phyloP scores from a whole-genome alignment of 2,329 filamentous ascomycete genomes.

The Fusarium sp. region DNA sequence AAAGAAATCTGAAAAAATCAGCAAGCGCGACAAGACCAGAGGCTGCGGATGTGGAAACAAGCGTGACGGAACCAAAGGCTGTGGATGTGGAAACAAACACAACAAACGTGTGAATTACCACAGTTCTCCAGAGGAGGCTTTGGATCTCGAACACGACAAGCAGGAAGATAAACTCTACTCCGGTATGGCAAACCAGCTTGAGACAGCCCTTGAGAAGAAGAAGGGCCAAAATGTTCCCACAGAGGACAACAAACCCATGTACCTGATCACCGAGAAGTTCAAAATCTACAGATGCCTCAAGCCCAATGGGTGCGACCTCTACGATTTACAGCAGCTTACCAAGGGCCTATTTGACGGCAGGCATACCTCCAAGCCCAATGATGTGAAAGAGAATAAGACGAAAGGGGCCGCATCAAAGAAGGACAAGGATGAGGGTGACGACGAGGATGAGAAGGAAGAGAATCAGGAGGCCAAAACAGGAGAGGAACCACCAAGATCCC shows the following conservation, averaged over 20 bases:
- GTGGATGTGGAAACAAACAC: not conserved
- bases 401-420: not conserved
- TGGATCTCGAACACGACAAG: not conserved
- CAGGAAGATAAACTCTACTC: slow-evolving; percentile 26
- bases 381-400: not conserved
- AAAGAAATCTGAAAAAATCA: not conserved
- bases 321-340: not conserved
- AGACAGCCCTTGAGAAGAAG: not conserved
- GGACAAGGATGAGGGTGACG: not conserved
- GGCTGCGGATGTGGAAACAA: not conserved
- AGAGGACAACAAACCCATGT: not conserved
- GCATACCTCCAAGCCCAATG: not conserved
- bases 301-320: not conserved
- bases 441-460: not conserved
- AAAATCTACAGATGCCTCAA: slow-evolving; percentile 11
- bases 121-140: not conserved
- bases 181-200: slow-evolving; percentile 2
- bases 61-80: not conserved
- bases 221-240: too few species aligned
- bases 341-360: not conserved
- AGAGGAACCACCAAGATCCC: too few species aligned
- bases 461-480: not conserved
- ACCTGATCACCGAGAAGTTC: slow-evolving; percentile 3
- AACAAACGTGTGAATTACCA: not conserved
- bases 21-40: not conserved